Evolutionary conservation across 164 flowering plant genomes (phyloP).

Genomic region (Sextonia rubra): DNA sequence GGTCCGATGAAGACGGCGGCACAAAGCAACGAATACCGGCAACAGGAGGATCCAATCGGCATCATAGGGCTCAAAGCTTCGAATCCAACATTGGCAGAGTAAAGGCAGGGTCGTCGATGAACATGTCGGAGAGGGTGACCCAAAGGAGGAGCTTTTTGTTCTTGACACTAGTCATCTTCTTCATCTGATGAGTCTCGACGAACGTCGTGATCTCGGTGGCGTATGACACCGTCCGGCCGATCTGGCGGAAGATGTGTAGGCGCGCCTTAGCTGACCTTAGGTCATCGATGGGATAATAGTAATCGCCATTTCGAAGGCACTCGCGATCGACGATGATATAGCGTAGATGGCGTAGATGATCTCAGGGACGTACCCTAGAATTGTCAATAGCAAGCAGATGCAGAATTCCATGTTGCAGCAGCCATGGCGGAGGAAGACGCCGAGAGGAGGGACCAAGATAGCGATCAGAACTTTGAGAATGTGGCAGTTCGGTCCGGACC

Average conservation of each 20-base stretch:
- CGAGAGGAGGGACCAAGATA: constrained; percentile 66
- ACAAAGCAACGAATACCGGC: too few relatives aligned
- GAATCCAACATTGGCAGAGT: too few relatives aligned
- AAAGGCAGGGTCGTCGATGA: constrained; percentile 36
- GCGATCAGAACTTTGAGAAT: constrained; percentile 51
- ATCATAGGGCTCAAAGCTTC: too few relatives aligned
- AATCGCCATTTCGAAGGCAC: constrained; percentile 5
- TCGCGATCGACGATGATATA: constrained; percentile 27
- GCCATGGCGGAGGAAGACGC: constrained; percentile 67
- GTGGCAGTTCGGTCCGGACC: not conserved
- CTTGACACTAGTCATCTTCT: constrained; percentile 77
- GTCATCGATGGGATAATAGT: constrained; percentile 21
- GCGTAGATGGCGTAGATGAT: constrained; percentile 47
- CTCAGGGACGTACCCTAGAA: constrained; percentile 45
- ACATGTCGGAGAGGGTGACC: constrained; percentile 49
- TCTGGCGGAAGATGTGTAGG: constrained; percentile 54
- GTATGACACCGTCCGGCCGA: constrained; percentile 47
- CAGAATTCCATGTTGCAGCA: constrained; percentile 58
- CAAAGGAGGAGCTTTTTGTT: constrained; percentile 66
- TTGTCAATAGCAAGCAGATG: constrained; percentile 40
- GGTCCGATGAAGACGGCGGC: too few relatives aligned
- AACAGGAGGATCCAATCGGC: too few relatives aligned
- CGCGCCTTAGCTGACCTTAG: too few relatives aligned
- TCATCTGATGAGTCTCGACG: constrained; percentile 47
- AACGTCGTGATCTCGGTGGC: constrained; percentile 62